Percentiles rank a stretch among this genome's conserved stretches.
phyloP scores from a whole-genome alignment of 345 rosid species.

The Fremontodendron californicum region DNA sequence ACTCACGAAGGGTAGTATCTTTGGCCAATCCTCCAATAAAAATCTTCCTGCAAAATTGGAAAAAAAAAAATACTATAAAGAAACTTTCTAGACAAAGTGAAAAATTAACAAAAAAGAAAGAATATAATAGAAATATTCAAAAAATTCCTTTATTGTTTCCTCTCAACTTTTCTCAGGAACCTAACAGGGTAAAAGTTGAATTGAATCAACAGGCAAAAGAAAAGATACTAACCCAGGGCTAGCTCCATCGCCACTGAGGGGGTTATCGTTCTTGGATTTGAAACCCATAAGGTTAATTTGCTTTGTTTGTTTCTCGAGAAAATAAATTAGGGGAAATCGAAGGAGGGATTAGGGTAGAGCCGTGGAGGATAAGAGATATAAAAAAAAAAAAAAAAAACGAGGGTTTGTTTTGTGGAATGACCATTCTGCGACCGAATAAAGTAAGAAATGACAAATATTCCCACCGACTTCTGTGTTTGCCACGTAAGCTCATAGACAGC shows the following conservation, averaged over 20 bases:
- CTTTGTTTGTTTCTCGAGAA: background rate
- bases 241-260: conserved; percentile 64
- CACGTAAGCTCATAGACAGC: background rate
- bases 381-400: too few relatives aligned
- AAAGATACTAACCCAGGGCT: conserved; percentile 64
- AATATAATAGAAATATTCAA: too few relatives aligned
- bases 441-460: background rate
- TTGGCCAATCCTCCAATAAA: conserved; percentile 85
- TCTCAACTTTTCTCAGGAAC: background rate
- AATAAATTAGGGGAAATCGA: background rate
- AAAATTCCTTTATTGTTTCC: too few relatives aligned
- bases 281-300: conserved; percentile 44
- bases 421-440: background rate
- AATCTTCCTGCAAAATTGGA: conserved; percentile 62
- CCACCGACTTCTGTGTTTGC: background rate
- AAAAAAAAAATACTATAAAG: background rate
- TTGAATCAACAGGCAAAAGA: background rate
- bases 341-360: conserved; percentile 23
- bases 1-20: conserved; percentile 59
- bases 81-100: background rate
- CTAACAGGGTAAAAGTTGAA: background rate
- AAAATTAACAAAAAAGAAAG: background rate
- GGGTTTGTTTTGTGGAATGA: too few relatives aligned
- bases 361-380: too few relatives aligned
- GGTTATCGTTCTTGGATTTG: conserved; percentile 44